phyloP scores from a whole-genome alignment of 75 land plant species.

The Pinus albicaulis region DNA sequence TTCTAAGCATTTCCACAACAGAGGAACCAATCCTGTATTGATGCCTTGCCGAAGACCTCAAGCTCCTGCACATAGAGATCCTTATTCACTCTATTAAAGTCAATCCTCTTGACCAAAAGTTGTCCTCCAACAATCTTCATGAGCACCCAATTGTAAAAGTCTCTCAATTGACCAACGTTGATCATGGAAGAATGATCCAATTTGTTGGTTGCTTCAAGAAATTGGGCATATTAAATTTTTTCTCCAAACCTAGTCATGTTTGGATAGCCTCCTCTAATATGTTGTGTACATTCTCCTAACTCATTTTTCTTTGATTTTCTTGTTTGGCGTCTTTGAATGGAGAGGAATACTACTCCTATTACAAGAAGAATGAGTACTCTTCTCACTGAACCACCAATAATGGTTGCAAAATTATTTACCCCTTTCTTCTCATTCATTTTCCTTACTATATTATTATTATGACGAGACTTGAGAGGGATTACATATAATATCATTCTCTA shows the following conservation, averaged over 20 bases:
- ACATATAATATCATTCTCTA: background rate
- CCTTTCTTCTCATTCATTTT: too few relatives aligned
- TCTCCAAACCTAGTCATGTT: constrained; percentile 9
- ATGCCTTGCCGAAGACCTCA: constrained; percentile 23
- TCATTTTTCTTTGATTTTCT: too few relatives aligned
- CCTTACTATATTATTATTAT: too few relatives aligned
- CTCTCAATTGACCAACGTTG: constrained; percentile 23
- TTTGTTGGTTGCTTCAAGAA: too few relatives aligned
- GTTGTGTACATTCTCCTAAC: background rate
- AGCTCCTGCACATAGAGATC: constrained; percentile 16
- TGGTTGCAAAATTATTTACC: constrained; percentile 1
- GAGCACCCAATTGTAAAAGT: constrained; percentile 19
- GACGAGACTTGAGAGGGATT: background rate
- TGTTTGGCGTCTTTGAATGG: background rate
- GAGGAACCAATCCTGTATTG: constrained; percentile 18
- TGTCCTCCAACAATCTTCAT: constrained; percentile 2
- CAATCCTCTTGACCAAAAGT: constrained; percentile 23
- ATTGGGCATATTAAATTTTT: constrained; percentile 7
- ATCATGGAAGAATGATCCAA: constrained; percentile 12
- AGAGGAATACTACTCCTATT: constrained; percentile 8
- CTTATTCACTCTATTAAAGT: constrained; percentile 6
- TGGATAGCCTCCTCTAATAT: too few relatives aligned
- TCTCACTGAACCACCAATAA: constrained; percentile 17
- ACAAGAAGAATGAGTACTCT: constrained; percentile 9
- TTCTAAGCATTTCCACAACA: constrained; percentile 24